A percentile compares a stretch with the other conserved stretches of the same genome.
These are phyloP conservation scores for Blastobotrys attinorum DNA, from an alignment of 805 yeast genomes.

Conservation along the genomic window DNA sequence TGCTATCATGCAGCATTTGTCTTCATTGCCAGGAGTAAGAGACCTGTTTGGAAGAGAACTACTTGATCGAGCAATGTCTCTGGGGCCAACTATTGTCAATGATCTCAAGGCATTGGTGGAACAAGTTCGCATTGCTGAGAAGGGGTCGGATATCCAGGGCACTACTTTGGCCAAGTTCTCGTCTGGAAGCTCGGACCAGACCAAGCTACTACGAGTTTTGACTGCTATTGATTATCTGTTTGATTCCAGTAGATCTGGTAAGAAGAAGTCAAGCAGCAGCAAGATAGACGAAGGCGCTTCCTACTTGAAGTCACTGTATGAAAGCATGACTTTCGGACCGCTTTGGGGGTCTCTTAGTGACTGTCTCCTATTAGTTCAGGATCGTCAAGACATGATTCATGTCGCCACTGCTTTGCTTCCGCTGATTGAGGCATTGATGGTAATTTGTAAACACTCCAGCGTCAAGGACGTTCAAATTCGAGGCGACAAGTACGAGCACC, in stretches of 20 bases:
- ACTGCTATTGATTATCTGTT: conserved; percentile 8
- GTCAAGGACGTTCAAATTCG: conserved; percentile 49
- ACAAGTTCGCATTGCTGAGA: conserved; percentile 35
- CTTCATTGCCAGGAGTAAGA: conserved; percentile 53
- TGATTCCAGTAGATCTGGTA: not conserved
- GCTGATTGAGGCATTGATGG: conserved; percentile 86
- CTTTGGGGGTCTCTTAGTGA: conserved; percentile 82
- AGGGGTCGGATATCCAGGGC: conserved; percentile 42
- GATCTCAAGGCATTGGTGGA: conserved; percentile 47
- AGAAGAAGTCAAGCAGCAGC: conserved; percentile 8
- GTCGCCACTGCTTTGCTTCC: conserved; percentile 80
- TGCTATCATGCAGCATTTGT: conserved; percentile 69
- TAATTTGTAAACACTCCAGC: conserved; percentile 83
- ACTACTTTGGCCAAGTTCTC: conserved; percentile 61
- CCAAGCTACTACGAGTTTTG: conserved; percentile 52
- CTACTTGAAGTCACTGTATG: conserved; percentile 39
- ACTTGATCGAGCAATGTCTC: conserved; percentile 50
- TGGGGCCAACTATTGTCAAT: conserved; percentile 46
- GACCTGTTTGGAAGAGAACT: conserved; percentile 60
- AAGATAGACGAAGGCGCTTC: conserved; percentile 12
- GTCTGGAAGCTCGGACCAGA: conserved; percentile 76
- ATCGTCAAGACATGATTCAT: conserved; percentile 44
- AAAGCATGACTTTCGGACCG: conserved; percentile 59
- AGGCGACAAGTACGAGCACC: conserved; percentile 52
- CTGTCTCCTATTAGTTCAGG: conserved; percentile 57